A percentile compares a stretch with the other conserved stretches of the same genome.
phyloP scores from a whole-genome alignment of 1,284 basidiomycete genomes.

The Ustilago loliicola region DNA sequence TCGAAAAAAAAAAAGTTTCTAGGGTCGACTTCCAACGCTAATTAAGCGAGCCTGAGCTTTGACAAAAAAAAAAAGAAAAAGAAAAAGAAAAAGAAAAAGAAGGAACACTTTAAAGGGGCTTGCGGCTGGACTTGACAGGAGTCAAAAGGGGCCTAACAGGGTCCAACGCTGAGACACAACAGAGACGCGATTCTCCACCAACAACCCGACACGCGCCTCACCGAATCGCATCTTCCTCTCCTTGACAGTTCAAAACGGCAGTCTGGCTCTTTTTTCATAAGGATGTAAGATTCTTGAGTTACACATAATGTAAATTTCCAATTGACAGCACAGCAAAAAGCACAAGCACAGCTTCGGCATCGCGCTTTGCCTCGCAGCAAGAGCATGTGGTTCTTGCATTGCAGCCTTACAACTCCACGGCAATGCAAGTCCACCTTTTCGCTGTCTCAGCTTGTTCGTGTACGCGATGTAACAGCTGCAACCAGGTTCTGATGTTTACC shows the following conservation, averaged over 20 bases:
- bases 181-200: not conserved
- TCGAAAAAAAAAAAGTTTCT: conserved; percentile 9
- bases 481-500: too few species aligned
- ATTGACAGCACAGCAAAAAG: not conserved
- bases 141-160: not conserved
- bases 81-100: not conserved
- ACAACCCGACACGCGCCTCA: not conserved
- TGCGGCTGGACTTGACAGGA: conserved; percentile 12
- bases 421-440: not conserved
- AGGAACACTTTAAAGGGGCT: conserved; percentile 6
- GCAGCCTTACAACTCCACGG: not conserved
- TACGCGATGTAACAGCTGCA: not conserved
- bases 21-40: not conserved
- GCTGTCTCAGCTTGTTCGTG: not conserved
- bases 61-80: not conserved
- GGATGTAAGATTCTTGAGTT: too few species aligned
- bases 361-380: not conserved
- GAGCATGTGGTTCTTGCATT: not conserved
- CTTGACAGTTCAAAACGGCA: too few species aligned
- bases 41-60: not conserved
- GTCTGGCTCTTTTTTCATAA: too few species aligned
- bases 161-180: not conserved
- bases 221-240: not conserved
- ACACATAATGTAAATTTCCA: too few species aligned
- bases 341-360: not conserved